These are phyloP conservation scores for Fusarium vanettenii DNA, from an alignment of 2,329 filamentous ascomycete genomes.

Conservation along the genomic window DNA sequence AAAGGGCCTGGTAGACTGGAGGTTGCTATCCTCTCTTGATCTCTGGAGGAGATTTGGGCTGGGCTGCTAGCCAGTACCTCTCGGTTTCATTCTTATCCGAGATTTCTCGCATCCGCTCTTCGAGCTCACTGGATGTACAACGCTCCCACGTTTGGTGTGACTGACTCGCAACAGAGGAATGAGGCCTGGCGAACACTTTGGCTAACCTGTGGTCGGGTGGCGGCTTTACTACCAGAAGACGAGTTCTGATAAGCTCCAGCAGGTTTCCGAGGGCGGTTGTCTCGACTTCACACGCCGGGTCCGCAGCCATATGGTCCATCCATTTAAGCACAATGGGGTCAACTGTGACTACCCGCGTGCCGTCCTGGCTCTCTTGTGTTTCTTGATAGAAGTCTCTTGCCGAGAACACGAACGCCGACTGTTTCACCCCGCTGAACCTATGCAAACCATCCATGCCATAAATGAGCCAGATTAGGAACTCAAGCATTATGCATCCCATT, in stretches of 20 bases:
- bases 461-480: background rate
- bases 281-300: background rate
- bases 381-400: background rate
- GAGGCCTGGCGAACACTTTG: background rate
- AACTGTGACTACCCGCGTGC: background rate
- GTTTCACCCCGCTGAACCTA: background rate
- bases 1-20: too few species aligned
- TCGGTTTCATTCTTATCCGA: background rate
- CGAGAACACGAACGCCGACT: too few species aligned
- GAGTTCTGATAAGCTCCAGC: background rate
- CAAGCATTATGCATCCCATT: background rate
- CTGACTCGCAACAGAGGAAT: background rate
- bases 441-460: background rate
- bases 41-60: background rate
- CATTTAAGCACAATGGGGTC: background rate
- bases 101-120: background rate
- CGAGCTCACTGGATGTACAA: background rate
- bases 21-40: too few species aligned
- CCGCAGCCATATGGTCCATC: background rate
- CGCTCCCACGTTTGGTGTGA: too few species aligned
- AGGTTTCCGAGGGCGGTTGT: background rate
- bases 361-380: background rate
- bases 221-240: background rate
- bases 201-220: accelerated
- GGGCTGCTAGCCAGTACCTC: background rate